Percentiles rank a stretch among this genome's conserved stretches.
phyloP scores from a whole-genome alignment of 2,329 filamentous ascomycete species.

The Apiospora koreana region DNA sequence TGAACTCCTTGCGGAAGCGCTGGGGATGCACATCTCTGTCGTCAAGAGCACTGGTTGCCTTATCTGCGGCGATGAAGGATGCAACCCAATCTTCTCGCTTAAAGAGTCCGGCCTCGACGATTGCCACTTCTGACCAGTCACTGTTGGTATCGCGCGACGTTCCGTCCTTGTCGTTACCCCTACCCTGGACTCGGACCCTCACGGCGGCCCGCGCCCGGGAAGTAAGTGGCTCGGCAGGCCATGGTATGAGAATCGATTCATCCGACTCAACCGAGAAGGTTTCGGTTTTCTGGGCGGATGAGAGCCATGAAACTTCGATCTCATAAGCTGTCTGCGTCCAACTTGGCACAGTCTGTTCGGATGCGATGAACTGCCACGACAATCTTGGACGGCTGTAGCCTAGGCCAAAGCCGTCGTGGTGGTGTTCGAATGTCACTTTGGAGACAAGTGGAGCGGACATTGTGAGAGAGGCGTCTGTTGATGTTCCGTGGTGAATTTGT shows the following conservation, averaged over 20 bases:
- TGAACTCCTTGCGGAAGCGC: not conserved
- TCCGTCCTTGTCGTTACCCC: conserved; percentile 15
- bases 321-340: conserved; percentile 48
- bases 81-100: conserved; percentile 24
- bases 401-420: conserved; percentile 43
- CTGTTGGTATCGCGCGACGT: conserved; percentile 19
- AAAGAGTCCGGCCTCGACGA: conserved; percentile 38
- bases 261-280: conserved; percentile 34
- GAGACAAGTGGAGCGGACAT: not conserved
- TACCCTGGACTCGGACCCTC: conserved; percentile 36
- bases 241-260: conserved; percentile 43
- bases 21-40: not conserved
- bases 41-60: not conserved
- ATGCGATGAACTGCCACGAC: conserved; percentile 45
- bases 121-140: conserved; percentile 30
- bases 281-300: conserved; percentile 21
- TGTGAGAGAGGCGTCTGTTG: not conserved
- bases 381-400: conserved; percentile 44
- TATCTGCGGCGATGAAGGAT: conserved; percentile 32
- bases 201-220: conserved; percentile 34
- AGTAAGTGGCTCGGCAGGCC: conserved; percentile 39
- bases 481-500: not conserved
- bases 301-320: conserved; percentile 35
- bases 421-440: conserved; percentile 23
- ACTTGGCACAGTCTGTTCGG: conserved; percentile 20